Evolutionary conservation across 768 basidiomycete genomes (phyloP), one percentile per base, ranked within the genome.

Genomic region (Hygrocybe coccinea): DNA sequence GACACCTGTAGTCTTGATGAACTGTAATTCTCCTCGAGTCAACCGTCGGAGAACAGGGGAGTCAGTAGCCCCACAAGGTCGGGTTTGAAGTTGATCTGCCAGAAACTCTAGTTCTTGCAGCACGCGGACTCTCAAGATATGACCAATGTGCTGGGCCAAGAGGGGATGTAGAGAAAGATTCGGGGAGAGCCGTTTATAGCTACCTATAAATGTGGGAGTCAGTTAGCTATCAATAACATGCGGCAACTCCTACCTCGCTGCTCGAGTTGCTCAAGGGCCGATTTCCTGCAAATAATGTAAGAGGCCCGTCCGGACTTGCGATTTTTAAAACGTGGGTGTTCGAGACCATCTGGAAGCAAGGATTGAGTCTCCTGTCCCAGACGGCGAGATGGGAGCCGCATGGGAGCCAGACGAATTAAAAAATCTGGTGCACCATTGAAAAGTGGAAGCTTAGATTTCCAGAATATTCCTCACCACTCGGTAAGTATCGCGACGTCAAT

Each of bases 81-180:
- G 39, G 51, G 57, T 61, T 59, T 73, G 67, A 44, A 86, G 65
- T 6, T 65, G 67, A 11, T 79, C 76, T 1, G 70, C 73, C 39
- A 91, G 67, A 5, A 90, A 66, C 37, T 84, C 77, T 5, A 92
- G 69, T 62, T 92, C 91, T 65, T 91, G 89, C 2, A 92, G 71
- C 11, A 90, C 78, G 15, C 90, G 82, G 12, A 87, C 67, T 44
- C 89, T 87, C 9, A 92, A 72, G 21, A 85, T 74, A 62, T 90
- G 84, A 2, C 73, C 73, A 35, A 89, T 77, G 43, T 91, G 84
- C 22, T 77, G 71, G 8, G 69, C 66, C 15, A 88, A 68, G 34
- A 77, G 70, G 12, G 78, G 66, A 56, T 79, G 78, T 2, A 77
- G 52, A 1, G 59, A 24, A 9, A 74, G 29, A 24, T 71, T 68